A percentile compares a stretch with the other conserved stretches of the same genome.
Conservation (phyloP, 352 stramenopile genomes). For the Pythium brassicae region DNA sequence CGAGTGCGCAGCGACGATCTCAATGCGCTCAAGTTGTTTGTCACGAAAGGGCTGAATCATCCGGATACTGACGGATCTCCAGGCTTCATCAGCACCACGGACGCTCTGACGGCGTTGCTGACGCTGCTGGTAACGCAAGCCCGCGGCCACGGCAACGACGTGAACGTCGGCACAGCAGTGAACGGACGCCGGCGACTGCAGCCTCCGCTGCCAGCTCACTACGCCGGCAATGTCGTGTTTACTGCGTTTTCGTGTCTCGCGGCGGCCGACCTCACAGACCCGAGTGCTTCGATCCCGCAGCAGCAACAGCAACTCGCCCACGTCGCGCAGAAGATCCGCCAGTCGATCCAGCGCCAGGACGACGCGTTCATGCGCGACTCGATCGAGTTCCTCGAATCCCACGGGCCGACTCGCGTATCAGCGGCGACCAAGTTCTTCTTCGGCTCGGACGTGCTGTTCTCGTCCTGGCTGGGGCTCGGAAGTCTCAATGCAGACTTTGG, state of each 20-base stretch:
- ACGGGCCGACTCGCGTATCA: neutral
- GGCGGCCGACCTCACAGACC: neutral
- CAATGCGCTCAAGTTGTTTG: constrained; percentile 3
- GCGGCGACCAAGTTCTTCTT: constrained; percentile 13
- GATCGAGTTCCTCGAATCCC: constrained; percentile 8
- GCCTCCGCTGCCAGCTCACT: constrained; percentile 9
- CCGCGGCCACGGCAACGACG: constrained; percentile 1
- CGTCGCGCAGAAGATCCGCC: constrained; percentile 8
- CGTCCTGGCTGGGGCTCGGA: constrained; percentile 12
- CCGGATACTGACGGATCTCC: neutral
- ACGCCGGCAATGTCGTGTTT: constrained; percentile 15
- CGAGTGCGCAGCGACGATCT: constrained; percentile 1
- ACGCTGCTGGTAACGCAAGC: constrained; percentile 12
- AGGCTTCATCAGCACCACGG: constrained; percentile 9
- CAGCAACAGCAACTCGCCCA: neutral
- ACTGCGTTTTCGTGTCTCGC: constrained; percentile 11
- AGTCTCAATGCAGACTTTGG: constrained; percentile 10
- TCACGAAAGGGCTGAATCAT: neutral
- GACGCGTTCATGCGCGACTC: constrained; percentile 12
- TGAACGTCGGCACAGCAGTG: constrained; percentile 11
- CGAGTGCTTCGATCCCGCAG: neutral
- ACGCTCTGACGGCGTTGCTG: constrained; percentile 12
- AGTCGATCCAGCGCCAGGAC: constrained; percentile 8
- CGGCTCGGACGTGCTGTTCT: constrained; percentile 14
- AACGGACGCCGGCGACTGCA: constrained; percentile 7